A percentile compares a stretch with the other conserved stretches of the same genome.
Evolutionary conservation across 345 rosid species (phyloP).

Genomic region (Pugionium cornutum): DNA sequence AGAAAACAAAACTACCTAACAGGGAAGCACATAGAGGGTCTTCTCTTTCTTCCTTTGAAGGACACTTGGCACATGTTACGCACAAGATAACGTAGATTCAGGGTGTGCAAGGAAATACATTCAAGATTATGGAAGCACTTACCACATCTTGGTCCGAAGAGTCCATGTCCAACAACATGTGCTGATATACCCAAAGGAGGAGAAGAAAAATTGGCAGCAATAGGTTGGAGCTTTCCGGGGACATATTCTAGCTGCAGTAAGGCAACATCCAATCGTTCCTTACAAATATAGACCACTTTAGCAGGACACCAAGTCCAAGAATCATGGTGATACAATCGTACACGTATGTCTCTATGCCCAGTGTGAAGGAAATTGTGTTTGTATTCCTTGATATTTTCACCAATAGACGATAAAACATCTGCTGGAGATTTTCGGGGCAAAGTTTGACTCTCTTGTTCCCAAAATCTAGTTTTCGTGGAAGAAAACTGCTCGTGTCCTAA

Average conservation of each 20-base stretch:
- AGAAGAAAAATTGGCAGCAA: constrained; percentile 48
- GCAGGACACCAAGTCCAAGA: too few species aligned
- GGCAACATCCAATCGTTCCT: too few species aligned
- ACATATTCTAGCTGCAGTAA: constrained; percentile 55
- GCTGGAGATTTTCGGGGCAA: too few species aligned
- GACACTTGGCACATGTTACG: neutral
- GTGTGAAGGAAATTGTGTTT: too few species aligned
- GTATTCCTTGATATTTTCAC: too few species aligned
- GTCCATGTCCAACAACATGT: constrained; percentile 85
- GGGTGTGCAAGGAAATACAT: constrained; percentile 2
- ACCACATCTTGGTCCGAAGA: constrained; percentile 92
- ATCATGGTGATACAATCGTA: too few species aligned
- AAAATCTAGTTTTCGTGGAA: too few species aligned
- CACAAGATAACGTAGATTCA: constrained; percentile 13
- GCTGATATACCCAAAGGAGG: constrained; percentile 68
- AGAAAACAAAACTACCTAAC: constrained; percentile 10
- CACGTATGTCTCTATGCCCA: too few species aligned
- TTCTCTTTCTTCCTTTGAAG: constrained; percentile 9
- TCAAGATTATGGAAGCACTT: constrained; percentile 27
- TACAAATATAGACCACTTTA: too few species aligned
- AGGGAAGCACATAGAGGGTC: constrained; percentile 3
- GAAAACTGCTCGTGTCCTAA: too few species aligned
- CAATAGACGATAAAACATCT: too few species aligned
- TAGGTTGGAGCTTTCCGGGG: constrained; percentile 60
- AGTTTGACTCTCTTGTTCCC: too few species aligned